Conservation (phyloP, 495 filamentous ascomycete species). For the Parathielavia hyrcaniae region DNA sequence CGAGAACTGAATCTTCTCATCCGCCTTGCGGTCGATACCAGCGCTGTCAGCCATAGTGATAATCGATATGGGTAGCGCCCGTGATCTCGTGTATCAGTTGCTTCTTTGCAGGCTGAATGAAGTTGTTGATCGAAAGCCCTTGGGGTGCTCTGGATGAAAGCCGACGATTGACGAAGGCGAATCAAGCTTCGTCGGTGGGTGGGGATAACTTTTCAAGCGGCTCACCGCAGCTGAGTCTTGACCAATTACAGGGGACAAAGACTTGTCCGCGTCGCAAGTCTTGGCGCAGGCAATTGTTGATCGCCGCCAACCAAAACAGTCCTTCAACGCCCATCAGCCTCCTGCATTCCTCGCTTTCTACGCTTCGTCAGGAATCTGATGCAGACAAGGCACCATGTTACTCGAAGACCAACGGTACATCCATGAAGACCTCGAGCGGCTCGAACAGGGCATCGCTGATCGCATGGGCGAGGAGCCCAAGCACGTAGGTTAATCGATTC, state of each 20-base stretch:
- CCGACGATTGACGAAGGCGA: conserved; percentile 3
- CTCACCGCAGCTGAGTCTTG: not conserved
- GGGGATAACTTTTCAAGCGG: not conserved
- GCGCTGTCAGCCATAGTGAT: conserved; percentile 70
- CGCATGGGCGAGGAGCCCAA: conserved; percentile 80
- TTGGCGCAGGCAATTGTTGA: conserved; percentile 3
- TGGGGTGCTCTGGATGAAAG: not conserved
- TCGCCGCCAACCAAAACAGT: not conserved
- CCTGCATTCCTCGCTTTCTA: too few species aligned
- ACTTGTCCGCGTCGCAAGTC: not conserved
- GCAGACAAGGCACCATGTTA: conserved; percentile 52
- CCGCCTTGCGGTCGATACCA: conserved; percentile 81
- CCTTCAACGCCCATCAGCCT: not conserved
- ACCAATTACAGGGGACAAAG: too few species aligned
- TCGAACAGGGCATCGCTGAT: conserved; percentile 90
- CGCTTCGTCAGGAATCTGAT: not conserved
- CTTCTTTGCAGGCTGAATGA: conserved; percentile 13
- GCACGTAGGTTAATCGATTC: conserved; percentile 68
- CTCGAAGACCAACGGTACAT: conserved; percentile 88
- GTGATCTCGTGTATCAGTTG: not conserved
- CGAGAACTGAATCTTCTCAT: conserved; percentile 95
- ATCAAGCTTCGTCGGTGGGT: conserved; percentile 1
- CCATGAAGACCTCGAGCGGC: conserved; percentile 89
- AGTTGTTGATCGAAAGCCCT: not conserved
- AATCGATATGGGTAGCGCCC: not conserved